Percentiles rank a stretch among this genome's conserved stretches.
Evolutionary conservation across 306 rosid genomes (phyloP).

Genomic region (Cicer pinnatifidum): DNA sequence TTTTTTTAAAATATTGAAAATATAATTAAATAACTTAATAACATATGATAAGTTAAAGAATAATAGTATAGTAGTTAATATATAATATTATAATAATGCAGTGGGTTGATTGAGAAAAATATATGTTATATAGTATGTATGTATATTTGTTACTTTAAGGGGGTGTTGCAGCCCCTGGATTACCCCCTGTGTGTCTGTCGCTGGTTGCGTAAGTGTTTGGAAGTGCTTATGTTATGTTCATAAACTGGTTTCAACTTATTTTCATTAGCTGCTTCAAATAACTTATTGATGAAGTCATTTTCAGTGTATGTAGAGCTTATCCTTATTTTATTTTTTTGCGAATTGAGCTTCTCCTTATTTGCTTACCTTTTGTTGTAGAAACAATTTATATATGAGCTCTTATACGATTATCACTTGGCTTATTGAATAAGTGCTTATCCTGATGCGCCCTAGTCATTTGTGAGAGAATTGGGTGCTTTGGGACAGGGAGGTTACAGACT

Average conservation of each 20-base stretch:
- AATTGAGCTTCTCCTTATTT: neutral
- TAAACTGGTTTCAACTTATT: constrained; percentile 2
- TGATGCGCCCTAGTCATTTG: neutral
- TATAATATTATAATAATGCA: too few species aligned
- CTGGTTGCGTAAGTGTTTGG: neutral
- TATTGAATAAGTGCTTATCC: neutral
- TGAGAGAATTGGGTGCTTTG: neutral
- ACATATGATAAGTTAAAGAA: too few species aligned
- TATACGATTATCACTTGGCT: neutral
- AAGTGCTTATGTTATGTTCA: neutral
- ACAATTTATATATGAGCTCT: neutral
- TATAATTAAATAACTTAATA: too few species aligned
- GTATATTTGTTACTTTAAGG: too few species aligned
- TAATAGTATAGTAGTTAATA: too few species aligned
- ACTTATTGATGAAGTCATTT: neutral
- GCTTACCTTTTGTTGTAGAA: neutral
- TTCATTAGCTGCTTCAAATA: constrained; percentile 6
- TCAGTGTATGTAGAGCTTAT: neutral
- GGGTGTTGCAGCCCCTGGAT: too few species aligned
- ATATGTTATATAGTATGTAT: too few species aligned
- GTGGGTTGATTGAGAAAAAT: too few species aligned
- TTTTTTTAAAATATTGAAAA: too few species aligned
- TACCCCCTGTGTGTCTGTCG: too few species aligned
- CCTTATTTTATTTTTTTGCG: neutral
- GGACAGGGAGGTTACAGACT: neutral